These are phyloP conservation scores for Lasiosphaeria hispida DNA, from an alignment of 495 filamentous ascomycete species.

Conservation along the genomic window DNA sequence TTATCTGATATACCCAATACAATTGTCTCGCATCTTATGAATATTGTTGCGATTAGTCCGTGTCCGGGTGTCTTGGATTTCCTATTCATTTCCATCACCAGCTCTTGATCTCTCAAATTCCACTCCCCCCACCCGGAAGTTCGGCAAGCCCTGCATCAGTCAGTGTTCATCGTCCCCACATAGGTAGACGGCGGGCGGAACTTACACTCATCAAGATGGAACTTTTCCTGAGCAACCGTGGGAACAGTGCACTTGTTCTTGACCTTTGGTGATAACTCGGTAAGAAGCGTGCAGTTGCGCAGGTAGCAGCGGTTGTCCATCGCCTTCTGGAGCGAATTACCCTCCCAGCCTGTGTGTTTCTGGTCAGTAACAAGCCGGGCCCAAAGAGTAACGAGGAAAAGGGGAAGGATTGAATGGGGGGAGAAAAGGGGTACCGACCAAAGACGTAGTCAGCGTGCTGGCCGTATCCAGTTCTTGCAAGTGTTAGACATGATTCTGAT, in stretches of 20 bases:
- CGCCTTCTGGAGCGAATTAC: slow-evolving; percentile 38
- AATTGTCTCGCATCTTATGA: too few species aligned
- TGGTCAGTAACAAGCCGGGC: too few species aligned
- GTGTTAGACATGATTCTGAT: background rate
- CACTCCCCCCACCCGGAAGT: too few species aligned
- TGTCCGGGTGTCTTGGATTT: too few species aligned
- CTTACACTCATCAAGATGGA: slow-evolving; percentile 42
- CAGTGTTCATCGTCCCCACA: too few species aligned
- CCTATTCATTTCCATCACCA: too few species aligned
- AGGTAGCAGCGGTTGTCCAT: slow-evolving; percentile 43
- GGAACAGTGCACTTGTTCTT: slow-evolving; percentile 38
- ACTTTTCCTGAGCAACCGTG: slow-evolving; percentile 32
- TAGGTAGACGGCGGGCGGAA: background rate
- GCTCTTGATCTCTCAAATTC: too few species aligned
- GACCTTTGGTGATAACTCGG: slow-evolving; percentile 24
- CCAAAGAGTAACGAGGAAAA: too few species aligned
- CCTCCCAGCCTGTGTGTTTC: slow-evolving; percentile 27
- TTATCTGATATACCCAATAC: too few species aligned
- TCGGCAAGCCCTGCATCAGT: too few species aligned
- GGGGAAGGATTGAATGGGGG: too few species aligned
- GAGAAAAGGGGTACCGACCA: slow-evolving; percentile 16
- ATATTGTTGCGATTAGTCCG: too few species aligned
- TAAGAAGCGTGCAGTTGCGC: slow-evolving; percentile 32
- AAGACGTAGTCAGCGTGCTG: slow-evolving; percentile 48
- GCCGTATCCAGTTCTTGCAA: slow-evolving; percentile 34